Base-by-base conservation (phyloP, 306 rosid genomes). In the Ceratonia siliqua region DNA sequence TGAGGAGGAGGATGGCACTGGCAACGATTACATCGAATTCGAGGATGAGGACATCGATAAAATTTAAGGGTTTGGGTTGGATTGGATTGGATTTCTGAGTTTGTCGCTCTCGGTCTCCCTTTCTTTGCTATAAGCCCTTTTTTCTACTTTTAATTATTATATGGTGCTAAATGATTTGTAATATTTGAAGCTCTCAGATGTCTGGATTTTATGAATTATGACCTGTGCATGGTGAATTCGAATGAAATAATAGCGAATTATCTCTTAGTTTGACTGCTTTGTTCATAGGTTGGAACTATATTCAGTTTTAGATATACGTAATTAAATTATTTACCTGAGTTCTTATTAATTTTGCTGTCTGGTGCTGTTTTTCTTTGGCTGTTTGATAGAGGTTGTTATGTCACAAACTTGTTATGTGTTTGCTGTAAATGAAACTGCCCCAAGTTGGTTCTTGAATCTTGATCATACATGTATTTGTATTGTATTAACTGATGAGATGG, bases 41-140 rank as follows among this genome's bases (percentile, higher is more conserved):
- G 86, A 83, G 75, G 86, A 83, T 6, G 86, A 83, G 83, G 83
- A 79, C 70, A 83, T 83, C 32, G 86, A 83, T 49, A 83, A 83
- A 68, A 84, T 84, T 64, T 84, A 56, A 62, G 1, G 1, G 9
- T 1, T 21, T 68, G 24, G 38, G 11, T 5, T 59, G 43, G 42
- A 15, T 32, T 28, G 32, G 32, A 28, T 69, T 18, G 18, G 50
- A 12, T 49, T 77, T 61, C 7, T 1, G n/a, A 21, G 35, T 49
- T 22, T 14, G 17, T 20, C 24, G 41, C 6, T 25, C 39, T 6
- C 12, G 8, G 71, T 24, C 55, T 46, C 27, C 45, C 22, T 8
- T 28, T 0, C 43, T 48, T 66, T 10, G 21, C 27, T 30, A 28
- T 36, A 48, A 49, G n/a, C 20, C 32, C 62, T 10, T 9, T 22